These are phyloP conservation scores for Starmerella bacillaris DNA, from an alignment of 805 yeast species.

Conservation along the genomic window DNA sequence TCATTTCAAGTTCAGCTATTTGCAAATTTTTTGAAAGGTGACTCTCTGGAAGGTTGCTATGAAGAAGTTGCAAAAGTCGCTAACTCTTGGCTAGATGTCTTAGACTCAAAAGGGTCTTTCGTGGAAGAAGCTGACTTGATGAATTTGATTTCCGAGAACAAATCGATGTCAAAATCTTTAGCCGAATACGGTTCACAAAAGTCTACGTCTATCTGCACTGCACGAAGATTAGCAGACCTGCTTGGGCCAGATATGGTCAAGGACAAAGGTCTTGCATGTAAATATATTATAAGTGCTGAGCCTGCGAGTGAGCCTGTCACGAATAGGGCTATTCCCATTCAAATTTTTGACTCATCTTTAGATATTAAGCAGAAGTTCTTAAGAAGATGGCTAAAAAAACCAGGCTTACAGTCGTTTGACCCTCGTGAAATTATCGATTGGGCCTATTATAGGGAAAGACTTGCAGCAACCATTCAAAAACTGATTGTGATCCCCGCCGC, in stretches of 20 bases:
- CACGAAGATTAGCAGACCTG: constrained; percentile 80
- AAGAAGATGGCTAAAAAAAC: constrained; percentile 74
- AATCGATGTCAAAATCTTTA: constrained; percentile 82
- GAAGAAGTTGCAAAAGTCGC: constrained; percentile 82
- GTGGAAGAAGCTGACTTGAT: constrained; percentile 87
- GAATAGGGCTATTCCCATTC: constrained; percentile 91
- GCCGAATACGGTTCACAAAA: constrained; percentile 81
- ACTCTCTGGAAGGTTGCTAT: constrained; percentile 61
- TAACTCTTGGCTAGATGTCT: constrained; percentile 85
- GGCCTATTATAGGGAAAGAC: constrained; percentile 77
- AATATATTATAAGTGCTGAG: constrained; percentile 69
- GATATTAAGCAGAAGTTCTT: constrained; percentile 52
- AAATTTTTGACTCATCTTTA: constrained; percentile 73
- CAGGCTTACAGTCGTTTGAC: constrained; percentile 59
- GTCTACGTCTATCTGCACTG: constrained; percentile 91
- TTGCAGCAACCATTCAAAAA: constrained; percentile 84
- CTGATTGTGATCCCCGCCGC: constrained; percentile 97
- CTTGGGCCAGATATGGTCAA: constrained; percentile 92
- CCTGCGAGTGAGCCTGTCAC: constrained; percentile 83
- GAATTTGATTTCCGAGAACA: constrained; percentile 86
- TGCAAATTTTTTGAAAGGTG: constrained; percentile 76
- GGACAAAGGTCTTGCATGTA: constrained; percentile 89
- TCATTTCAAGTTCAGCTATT: constrained; percentile 91
- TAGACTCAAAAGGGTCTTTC: constrained; percentile 70
- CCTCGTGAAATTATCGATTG: constrained; percentile 83